Evolutionary conservation across 371 early-diverging fungal genomes (phyloP), one percentile per base, ranked within the genome.

Genomic region (Mucor mucedo): DNA sequence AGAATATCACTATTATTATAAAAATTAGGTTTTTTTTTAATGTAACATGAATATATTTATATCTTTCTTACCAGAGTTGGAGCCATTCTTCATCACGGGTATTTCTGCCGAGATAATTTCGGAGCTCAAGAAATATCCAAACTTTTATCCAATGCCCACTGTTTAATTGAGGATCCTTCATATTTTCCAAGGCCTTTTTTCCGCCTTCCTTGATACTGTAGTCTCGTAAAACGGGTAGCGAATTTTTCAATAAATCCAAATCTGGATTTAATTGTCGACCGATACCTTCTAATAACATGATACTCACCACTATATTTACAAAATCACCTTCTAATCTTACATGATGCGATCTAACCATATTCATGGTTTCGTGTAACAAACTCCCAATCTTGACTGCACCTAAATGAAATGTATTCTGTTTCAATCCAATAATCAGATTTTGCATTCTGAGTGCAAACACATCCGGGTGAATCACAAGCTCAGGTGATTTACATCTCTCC

Each of bases 271-370:
- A 71, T 57, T 89, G 88, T 35, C 95, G 75, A 2, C 98, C 98
- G 60, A 98, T 91, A 0, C 99, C 99, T 76, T 98, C 99, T 10
- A 97, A 69, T 48, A 97, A 77, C 80, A 96, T 84, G 66, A 95
- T 90, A 13, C 93, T 88, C 40, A 98, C 91, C 6, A 93, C 88
- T 2, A 97, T 88, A 73, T 96, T 97, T 35, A 91, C 89, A 82
- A 95, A 98, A 56, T 95, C 96, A 0, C 95, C 94, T 64, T 97
- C 98, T 53, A 98, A 77, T 54, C 90, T 88, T 6, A 98, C 96
- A 58, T 93, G 96, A 72, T 98, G 96, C 7, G 84, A 71, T 10
- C 97, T 84, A 4, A 97, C 96, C 87, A 93, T 90, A 40, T 82
- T 73, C 84, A 95, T 88, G 1, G 94, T 95, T 5, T 83, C 84